Conservation (phyloP, 768 basidiomycete genomes). For the Russula olivacea region DNA sequence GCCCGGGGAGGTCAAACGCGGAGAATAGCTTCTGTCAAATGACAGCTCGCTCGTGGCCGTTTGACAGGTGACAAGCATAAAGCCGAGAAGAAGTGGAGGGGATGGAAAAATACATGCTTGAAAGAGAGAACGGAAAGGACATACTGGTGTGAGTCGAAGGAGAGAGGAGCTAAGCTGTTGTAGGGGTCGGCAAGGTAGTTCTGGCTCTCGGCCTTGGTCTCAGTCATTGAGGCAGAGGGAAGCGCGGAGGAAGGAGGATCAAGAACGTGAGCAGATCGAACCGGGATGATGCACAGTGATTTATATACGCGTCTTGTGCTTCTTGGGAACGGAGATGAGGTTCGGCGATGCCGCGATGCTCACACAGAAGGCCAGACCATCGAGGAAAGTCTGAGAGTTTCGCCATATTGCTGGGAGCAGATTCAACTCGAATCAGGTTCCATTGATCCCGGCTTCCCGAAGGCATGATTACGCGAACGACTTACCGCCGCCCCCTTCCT, state of each 20-base stretch:
- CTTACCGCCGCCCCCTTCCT: conserved; percentile 20
- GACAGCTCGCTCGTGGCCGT: conserved; percentile 20
- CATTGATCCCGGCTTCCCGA: conserved; percentile 24
- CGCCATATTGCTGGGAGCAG: conserved; percentile 20
- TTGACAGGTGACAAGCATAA: conserved; percentile 23
- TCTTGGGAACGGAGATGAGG: conserved; percentile 24
- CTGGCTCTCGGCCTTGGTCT: conserved; percentile 20
- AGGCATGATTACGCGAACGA: conserved; percentile 25
- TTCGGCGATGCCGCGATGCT: conserved; percentile 24
- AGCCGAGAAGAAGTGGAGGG: neutral
- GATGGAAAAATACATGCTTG: neutral
- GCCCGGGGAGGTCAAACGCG: neutral
- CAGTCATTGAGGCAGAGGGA: conserved; percentile 24
- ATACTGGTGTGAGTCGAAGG: conserved; percentile 17
- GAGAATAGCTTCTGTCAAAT: conserved; percentile 12
- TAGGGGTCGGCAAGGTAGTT: conserved; percentile 10
- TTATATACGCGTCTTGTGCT: conserved; percentile 21
- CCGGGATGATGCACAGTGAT: conserved; percentile 17
- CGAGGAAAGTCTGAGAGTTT: conserved; percentile 16
- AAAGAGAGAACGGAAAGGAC: neutral
- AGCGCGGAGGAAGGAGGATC: conserved; percentile 24
- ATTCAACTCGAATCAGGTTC: conserved; percentile 24
- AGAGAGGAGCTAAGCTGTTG: conserved; percentile 17
- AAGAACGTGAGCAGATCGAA: conserved; percentile 24
- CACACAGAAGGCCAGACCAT: conserved; percentile 24